Base-by-base conservation (phyloP, 257 asterid species). In the Scutellaria barbata region DNA sequence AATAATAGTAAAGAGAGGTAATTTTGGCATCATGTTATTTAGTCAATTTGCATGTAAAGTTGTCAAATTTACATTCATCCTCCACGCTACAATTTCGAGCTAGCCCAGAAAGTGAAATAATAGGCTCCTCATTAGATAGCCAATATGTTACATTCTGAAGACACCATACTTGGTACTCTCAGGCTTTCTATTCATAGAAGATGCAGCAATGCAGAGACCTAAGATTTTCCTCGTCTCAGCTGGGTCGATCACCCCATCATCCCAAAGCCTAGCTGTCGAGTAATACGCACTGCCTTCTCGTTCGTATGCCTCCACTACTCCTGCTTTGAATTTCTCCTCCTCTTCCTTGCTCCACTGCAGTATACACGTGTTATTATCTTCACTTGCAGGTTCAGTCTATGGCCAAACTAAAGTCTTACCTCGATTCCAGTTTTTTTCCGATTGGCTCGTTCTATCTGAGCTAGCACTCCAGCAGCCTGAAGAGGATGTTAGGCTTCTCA, bases 231-330 rank as follows among this genome's bases (percentile, higher is more conserved):
- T 89, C 9, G 99, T 95, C 69, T 94, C 96, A 18, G 95, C 96
- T 9, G 99, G 99, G 74, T 94, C 99, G 25, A 94, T 91, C 17
- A 94, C 81, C 8, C 99, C 99, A 13, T 94, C 99, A 40, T 94
- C 99, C 99, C 99, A 94, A 62, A 94, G 96, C 78, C 99, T 85
- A 0, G 97, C 90, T 7, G 97, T 91, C 10, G 99, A 92, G 79
- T 91, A 91, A 72, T 88, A 89, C 20, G 97, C 90, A 65, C 90
- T 86, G 46, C 97, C 95, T 73, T 94, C 99, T 77, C 84, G 84
- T 7, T 94, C 96, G 66, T 89, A 94, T 14, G 96, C 96, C 78
- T 86, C 92, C 68, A 77, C 85, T 3, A 94, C 96, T 63, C 79
- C 82, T 0, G 90, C 85, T 75, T 80, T 88, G 86, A 89, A 94